A percentile compares a stretch with the other conserved stretches of the same genome.
phyloP scores from a whole-genome alignment of 768 basidiomycete genomes.

The Podaxis pistillaris region DNA sequence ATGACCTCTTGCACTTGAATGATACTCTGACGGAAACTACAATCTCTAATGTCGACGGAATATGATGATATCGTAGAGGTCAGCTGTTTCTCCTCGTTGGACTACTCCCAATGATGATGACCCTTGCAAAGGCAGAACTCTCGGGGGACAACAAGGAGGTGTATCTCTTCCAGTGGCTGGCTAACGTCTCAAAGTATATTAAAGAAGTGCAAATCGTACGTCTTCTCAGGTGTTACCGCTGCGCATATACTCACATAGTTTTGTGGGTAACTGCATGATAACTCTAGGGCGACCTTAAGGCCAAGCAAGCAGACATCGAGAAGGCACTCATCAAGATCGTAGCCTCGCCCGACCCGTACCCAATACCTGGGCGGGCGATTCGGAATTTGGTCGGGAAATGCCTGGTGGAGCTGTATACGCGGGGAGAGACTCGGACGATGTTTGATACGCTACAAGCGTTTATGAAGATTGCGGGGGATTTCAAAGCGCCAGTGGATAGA shows the following conservation, averaged over 20 bases:
- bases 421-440: constrained; percentile 79
- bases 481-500: constrained; percentile 56
- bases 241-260: neutral
- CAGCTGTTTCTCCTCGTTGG: neutral
- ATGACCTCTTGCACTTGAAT: neutral
- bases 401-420: constrained; percentile 67
- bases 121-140: constrained; percentile 52
- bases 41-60: constrained; percentile 1
- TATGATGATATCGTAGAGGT: constrained; percentile 13
- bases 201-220: constrained; percentile 47
- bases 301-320: constrained; percentile 61
- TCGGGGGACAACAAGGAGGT: constrained; percentile 76
- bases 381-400: constrained; percentile 80
- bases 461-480: constrained; percentile 71
- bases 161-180: constrained; percentile 84
- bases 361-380: constrained; percentile 85
- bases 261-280: too few species aligned
- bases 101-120: neutral
- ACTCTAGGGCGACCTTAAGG: constrained; percentile 63
- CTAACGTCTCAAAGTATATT: constrained; percentile 59
- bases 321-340: constrained; percentile 66
- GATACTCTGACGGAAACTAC: neutral
- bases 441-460: constrained; percentile 86
- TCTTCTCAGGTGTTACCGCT: neutral
- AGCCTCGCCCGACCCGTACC: constrained; percentile 60